phyloP scores from a whole-genome alignment of 202 grass and related monocot genomes.

The Brachypodium distachyon region DNA sequence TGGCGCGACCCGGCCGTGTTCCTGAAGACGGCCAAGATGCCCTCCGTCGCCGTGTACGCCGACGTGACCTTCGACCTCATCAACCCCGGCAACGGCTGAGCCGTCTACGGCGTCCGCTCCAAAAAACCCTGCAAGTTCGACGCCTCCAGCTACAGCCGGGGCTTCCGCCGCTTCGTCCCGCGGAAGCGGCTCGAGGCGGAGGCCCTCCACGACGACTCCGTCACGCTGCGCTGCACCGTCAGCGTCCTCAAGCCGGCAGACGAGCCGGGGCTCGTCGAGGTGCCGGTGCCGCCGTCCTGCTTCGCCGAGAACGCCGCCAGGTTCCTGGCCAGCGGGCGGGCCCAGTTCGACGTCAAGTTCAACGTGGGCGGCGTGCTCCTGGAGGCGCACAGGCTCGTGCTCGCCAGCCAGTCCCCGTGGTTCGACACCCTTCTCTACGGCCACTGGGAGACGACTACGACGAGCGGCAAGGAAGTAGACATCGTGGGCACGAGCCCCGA shows the following conservation, averaged over 20 bases:
- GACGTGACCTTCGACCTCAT: constrained; percentile 10
- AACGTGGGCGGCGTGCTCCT: not conserved
- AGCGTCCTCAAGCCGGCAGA: not conserved
- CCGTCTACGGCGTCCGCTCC: not conserved
- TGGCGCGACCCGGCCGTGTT: not conserved
- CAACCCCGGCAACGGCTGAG: not conserved
- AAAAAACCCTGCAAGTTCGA: not conserved
- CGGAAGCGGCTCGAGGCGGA: not conserved
- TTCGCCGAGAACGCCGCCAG: not conserved
- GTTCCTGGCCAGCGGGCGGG: constrained; percentile 1
- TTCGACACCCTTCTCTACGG: constrained; percentile 26
- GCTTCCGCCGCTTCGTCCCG: not conserved
- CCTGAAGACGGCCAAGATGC: constrained; percentile 2
- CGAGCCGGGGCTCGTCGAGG: not conserved
- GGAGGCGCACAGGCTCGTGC: constrained; percentile 21
- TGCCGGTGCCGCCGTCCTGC: not conserved
- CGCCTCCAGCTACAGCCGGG: not conserved
- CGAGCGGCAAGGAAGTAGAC: not conserved
- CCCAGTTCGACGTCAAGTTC: constrained; percentile 30
- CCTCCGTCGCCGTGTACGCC: not conserved
- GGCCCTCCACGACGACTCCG: constrained; percentile 6
- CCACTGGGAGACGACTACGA: not conserved
- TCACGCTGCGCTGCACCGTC: constrained; percentile 14
- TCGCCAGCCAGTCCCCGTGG: constrained; percentile 25
- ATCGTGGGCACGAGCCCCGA: not conserved